Percentiles rank a stretch among this genome's conserved stretches.
These are phyloP conservation scores for Pseudodiploospora longispora DNA, from an alignment of 2,329 filamentous ascomycete genomes.

Conservation along the genomic window DNA sequence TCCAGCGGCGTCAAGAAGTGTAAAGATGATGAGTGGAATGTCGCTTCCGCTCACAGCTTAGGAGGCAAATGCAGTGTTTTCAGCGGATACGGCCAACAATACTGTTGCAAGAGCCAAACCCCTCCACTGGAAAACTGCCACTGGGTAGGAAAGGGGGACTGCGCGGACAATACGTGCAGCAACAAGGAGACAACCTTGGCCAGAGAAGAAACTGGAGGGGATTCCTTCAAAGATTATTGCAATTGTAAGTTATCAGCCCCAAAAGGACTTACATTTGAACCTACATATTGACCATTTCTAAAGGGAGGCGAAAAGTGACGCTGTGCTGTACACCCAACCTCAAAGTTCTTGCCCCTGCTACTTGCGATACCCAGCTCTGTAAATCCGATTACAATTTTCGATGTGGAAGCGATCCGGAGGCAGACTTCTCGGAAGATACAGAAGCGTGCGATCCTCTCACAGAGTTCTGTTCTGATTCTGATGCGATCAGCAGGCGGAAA, in stretches of 20 bases:
- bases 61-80: neutral
- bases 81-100: neutral
- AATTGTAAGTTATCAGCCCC: conserved; percentile 1
- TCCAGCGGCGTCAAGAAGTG: neutral
- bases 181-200: conserved; percentile 6
- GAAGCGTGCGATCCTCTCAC: neutral
- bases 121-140: conserved; percentile 7
- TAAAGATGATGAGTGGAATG: conserved; percentile 1
- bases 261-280: neutral
- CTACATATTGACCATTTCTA: neutral
- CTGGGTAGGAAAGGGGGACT: conserved; percentile 9
- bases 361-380: neutral
- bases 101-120: conserved; percentile 1
- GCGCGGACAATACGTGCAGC: conserved; percentile 9
- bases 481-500: neutral
- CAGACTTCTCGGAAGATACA: neutral
- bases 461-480: neutral
- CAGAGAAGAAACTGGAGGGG: conserved; percentile 1
- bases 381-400: neutral
- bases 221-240: neutral
- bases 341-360: neutral
- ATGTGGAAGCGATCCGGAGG: neutral
- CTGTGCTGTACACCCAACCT: conserved; percentile 7
- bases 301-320: conserved; percentile 2
- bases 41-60: neutral